Evolutionary conservation across 2,329 filamentous ascomycete genomes (phyloP), one percentile per base, ranked within the genome.

Genomic region (Trichoderma arundinaceum): DNA sequence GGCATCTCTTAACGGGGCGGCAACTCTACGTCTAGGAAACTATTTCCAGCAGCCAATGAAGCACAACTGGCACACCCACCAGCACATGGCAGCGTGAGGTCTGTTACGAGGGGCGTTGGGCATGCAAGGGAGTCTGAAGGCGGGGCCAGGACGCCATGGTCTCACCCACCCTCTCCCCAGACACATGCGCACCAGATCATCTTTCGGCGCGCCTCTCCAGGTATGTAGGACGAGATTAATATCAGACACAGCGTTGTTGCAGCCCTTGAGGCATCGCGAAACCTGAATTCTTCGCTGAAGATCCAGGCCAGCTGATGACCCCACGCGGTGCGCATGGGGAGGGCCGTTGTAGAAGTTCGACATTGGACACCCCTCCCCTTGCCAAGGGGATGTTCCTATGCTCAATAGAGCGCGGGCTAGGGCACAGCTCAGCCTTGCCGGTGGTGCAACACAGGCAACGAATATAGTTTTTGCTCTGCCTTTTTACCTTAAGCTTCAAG

Each of bases 201-300:
- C 53, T 41, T 41, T 64, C 44, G 63, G 58, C 38, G 33, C 59
- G 70, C 19, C 60, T 67, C 28, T 44, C 49, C 17, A 63, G 60
- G 60, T 68, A 64, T 64, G 51, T 66, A 72, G 79, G 71, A 73
- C 69, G 73, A 81, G 73, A 81, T 81, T 79, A 76, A 69, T 69
- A 74, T 76, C 72, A 78, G 74, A 77, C 76, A 79, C 69, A 60
- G 69, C 68, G 70, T 64, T 68, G 71, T 72, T 69, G 61, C 53
- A 61, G 58, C 61, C 60, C 58, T 73, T 69, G 61, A 28, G 67
- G 66, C 68, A 69, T 70, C 68, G 71, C 52, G 67, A 69, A 65
- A 67, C 71, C 41, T 59, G 71, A 67, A 74, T 74, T 75, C 71
- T 75, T 74, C 68, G 69, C 68, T 66, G 68, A 68, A 65, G 66